Conservation (phyloP, 2,329 filamentous ascomycete genomes). For the Penicillium sp. region DNA sequence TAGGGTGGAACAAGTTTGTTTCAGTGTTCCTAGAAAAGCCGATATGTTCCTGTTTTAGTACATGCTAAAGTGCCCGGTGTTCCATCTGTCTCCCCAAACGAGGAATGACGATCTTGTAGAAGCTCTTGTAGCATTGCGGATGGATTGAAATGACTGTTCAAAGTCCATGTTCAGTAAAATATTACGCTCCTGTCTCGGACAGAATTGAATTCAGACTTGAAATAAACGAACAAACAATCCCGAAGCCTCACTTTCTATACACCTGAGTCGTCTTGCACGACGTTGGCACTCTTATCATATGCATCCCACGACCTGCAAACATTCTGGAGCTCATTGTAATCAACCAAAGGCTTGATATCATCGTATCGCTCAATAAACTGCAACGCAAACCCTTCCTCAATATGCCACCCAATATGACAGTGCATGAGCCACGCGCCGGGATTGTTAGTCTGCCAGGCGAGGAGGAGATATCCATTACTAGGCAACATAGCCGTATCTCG, state of each 20-base stretch:
- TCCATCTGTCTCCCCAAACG: not conserved
- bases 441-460: constrained; percentile 54
- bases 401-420: constrained; percentile 35
- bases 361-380: constrained; percentile 33
- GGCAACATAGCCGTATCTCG: constrained; percentile 52
- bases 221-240: not conserved
- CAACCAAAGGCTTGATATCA: constrained; percentile 26
- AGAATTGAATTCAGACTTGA: not conserved
- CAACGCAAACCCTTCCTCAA: constrained; percentile 29
- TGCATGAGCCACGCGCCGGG: constrained; percentile 46
- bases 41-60: not conserved
- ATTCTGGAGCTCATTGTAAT: constrained; percentile 12
- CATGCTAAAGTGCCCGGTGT: not conserved
- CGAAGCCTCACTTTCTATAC: not conserved
- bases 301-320: constrained; percentile 23
- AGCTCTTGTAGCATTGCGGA: not conserved
- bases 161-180: not conserved
- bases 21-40: not conserved
- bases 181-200: not conserved
- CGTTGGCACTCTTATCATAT: constrained; percentile 16
- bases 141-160: too few species aligned
- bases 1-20: not conserved
- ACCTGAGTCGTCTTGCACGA: constrained; percentile 10
- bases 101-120: not conserved
- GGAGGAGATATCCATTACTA: constrained; percentile 46